Conservation (phyloP, 495 filamentous ascomycete genomes). For the Amniculicola lignicola region DNA sequence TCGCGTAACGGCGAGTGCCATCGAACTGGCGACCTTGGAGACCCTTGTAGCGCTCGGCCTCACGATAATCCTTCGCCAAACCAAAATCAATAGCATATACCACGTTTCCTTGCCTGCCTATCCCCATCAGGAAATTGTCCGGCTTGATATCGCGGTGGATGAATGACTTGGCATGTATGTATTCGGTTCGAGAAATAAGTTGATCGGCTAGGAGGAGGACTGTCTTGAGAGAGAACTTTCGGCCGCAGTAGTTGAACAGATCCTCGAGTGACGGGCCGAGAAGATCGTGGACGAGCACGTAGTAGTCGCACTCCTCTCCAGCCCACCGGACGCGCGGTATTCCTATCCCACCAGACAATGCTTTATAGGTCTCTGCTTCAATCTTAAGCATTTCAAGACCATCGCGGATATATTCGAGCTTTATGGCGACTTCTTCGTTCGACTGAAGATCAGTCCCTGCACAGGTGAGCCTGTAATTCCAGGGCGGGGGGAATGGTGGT, state of each 20-base stretch:
- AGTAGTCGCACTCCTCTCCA: conserved; percentile 99
- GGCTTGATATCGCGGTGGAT: conserved; percentile 99
- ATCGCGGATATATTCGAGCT: conserved; percentile 98
- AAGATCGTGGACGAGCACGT: conserved; percentile 99
- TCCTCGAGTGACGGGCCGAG: conserved; percentile 97
- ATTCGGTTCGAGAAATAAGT: conserved; percentile 98
- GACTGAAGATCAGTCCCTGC: conserved; percentile 98
- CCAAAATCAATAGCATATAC: conserved; percentile 99
- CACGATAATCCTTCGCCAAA: conserved; percentile 99
- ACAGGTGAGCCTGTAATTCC: conserved; percentile 2
- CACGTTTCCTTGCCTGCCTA: conserved; percentile 99
- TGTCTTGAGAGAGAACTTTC: conserved; percentile 99
- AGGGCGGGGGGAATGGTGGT: neutral
- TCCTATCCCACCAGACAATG: conserved; percentile 94
- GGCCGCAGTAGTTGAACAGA: conserved; percentile 99
- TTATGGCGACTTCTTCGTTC: conserved; percentile 99
- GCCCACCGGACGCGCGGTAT: conserved; percentile 99
- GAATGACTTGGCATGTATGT: conserved; percentile 99
- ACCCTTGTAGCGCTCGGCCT: conserved; percentile 99
- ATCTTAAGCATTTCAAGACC: conserved; percentile 99
- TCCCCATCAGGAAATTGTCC: conserved; percentile 99
- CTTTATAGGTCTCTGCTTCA: conserved; percentile 99
- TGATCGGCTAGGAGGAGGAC: conserved; percentile 98
- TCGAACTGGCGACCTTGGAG: conserved; percentile 99
- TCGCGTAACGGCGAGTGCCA: conserved; percentile 97